phyloP scores from a whole-genome alignment of 1,284 basidiomycete species.

The Rhodotorula sp. region DNA sequence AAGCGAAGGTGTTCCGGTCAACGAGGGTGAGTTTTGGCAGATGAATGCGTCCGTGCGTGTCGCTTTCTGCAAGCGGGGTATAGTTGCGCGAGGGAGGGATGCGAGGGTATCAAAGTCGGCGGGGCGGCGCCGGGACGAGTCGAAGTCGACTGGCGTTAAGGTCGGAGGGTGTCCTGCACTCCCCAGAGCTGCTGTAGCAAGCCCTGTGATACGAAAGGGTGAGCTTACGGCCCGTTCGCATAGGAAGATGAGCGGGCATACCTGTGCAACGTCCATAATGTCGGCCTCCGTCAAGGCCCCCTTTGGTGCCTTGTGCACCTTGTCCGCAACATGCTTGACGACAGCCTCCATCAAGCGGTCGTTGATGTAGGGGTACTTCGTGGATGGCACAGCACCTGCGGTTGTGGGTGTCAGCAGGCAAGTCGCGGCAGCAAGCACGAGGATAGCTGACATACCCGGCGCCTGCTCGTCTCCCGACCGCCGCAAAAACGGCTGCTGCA shows the following conservation, averaged over 20 bases:
- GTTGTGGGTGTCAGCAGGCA: not conserved
- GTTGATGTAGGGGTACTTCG: slow-evolving; percentile 14
- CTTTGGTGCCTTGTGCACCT: slow-evolving; percentile 18
- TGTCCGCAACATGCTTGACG: slow-evolving; percentile 26
- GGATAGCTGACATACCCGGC: not conserved
- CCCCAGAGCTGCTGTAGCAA: slow-evolving; percentile 8
- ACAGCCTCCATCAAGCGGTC: slow-evolving; percentile 27
- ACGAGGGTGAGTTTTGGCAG: no score
- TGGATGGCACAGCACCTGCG: not conserved
- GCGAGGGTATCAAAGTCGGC: not conserved
- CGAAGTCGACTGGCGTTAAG: not conserved
- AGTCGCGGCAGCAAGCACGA: no score
- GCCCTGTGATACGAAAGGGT: not conserved
- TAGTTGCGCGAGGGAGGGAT: not conserved
- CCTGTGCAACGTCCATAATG: slow-evolving; percentile 14
- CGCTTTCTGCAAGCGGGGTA: not conserved
- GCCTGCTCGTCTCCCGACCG: slow-evolving; percentile 22
- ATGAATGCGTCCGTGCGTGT: no score
- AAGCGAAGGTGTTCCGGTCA: no score
- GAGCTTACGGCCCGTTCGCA: not conserved
- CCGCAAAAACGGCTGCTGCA: slow-evolving; percentile 42
- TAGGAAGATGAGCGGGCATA: not conserved
- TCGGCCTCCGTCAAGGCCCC: slow-evolving; percentile 7
- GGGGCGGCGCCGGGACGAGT: not conserved
- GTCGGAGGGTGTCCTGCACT: slow-evolving; percentile 5